Percentiles rank a stretch among this genome's conserved stretches.
Conservation (phyloP, 352 stramenopile genomes). For the Globisporangium nagaii region DNA sequence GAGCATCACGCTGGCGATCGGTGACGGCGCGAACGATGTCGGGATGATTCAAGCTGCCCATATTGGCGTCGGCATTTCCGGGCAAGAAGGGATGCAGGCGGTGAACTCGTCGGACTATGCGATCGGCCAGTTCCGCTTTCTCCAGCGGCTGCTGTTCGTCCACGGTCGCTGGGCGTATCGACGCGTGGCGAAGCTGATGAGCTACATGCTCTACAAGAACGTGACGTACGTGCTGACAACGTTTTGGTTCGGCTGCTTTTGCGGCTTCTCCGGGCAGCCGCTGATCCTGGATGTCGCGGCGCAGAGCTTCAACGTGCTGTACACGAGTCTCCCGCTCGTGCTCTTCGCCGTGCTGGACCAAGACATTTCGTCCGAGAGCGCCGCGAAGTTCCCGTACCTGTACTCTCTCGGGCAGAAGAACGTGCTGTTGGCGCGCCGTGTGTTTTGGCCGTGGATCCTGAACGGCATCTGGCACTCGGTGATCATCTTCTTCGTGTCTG, state of each 20-base stretch:
- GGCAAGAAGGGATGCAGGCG: conserved; percentile 89
- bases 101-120: conserved; percentile 93
- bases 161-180: conserved; percentile 91
- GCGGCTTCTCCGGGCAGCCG: conserved; percentile 71
- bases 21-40: conserved; percentile 96
- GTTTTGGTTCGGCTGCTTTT: conserved; percentile 82
- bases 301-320: conserved; percentile 82
- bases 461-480: conserved; percentile 81
- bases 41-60: conserved; percentile 93
- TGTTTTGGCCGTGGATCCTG: conserved; percentile 84
- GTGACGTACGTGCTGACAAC: conserved; percentile 80
- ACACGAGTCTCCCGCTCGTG: conserved; percentile 71
- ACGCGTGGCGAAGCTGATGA: conserved; percentile 89
- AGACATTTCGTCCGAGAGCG: conserved; percentile 65
- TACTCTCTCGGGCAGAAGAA: conserved; percentile 72
- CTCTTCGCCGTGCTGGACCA: conserved; percentile 77
- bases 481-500: conserved; percentile 79
- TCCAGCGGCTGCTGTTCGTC: conserved; percentile 89
- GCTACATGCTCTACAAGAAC: conserved; percentile 96
- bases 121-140: conserved; percentile 92
- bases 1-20: conserved; percentile 88
- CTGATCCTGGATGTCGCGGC: conserved; percentile 73
- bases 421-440: conserved; percentile 37
- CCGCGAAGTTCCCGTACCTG: conserved; percentile 55
- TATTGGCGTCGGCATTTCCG: conserved; percentile 90